Evolutionary conservation across 192 early-diverging fungal genomes (phyloP), one percentile per base, ranked within the genome.

Genomic region (Physocladia obscura): DNA sequence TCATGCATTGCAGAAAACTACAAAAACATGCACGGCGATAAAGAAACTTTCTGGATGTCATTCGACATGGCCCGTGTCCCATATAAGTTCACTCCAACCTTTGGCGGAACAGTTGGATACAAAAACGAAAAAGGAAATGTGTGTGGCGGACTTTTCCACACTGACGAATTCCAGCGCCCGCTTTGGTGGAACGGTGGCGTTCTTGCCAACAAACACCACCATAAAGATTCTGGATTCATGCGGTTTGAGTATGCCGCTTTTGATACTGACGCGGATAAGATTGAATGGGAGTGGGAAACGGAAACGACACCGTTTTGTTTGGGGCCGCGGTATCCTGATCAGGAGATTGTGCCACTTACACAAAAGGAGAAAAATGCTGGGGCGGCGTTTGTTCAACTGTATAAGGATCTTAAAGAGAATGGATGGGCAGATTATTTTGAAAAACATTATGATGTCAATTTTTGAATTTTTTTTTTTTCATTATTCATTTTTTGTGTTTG

Each of bases 1-100:
- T 15, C 36, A 22, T 19, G 39, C 48, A 44, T 44, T 44, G 11
- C 8, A 44, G 40, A 13, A 8, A 44, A 8, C 11, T 44, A 54
- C 51, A 13, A 54, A 6, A 54, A 26, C 36, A 44, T 62, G 59
- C 36, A 35, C 30, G 59, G 59, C n/a, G 59, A 62, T 35, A 62
- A 62, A 29, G 59, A 62, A 62, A 24, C 27, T 39, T 35, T 48
- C 39, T 55, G 88, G 88, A 79, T 81, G 22, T 81, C 82, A 4
- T 86, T 75, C 59, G 88, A 89, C 65, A 86, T 89, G 81, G 62
- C 75, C 11, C 78, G 84, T 26, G 82, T 82, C n/a, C 87, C 83
- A 0, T 89, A 84, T 67, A 76, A 79, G 17, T 89, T 86, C 39
- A 70, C 80, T 19, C 79, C 78, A 47, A 77, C 74, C 4, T 82